A percentile compares a stretch with the other conserved stretches of the same genome.
phyloP scores from a whole-genome alignment of 306 rosid species.

The Heteromeles arbutifolia region DNA sequence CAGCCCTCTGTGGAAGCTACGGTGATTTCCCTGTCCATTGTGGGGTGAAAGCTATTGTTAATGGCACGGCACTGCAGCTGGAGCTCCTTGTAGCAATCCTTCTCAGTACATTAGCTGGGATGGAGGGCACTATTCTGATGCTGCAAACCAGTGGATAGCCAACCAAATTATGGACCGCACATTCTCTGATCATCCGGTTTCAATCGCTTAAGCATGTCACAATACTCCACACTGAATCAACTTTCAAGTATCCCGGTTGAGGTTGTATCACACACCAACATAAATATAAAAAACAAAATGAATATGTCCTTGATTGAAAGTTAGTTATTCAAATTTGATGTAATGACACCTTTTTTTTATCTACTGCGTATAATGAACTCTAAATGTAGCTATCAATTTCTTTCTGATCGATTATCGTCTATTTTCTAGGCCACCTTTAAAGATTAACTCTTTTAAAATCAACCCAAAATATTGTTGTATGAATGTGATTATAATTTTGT shows the following conservation, averaged over 20 bases:
- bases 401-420: too few species aligned
- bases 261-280: not conserved
- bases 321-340: too few species aligned
- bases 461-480: too few species aligned
- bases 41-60: conserved; percentile 1
- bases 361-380: too few species aligned
- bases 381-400: too few species aligned
- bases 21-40: not conserved
- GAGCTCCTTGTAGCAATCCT: conserved; percentile 15
- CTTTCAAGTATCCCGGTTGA: not conserved
- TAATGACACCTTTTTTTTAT: too few species aligned
- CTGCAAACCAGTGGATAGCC: conserved; percentile 25
- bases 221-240: not conserved
- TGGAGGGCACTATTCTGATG: conserved; percentile 18
- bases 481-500: too few species aligned
- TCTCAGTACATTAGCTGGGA: conserved; percentile 22
- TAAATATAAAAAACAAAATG: not conserved
- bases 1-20: conserved; percentile 20
- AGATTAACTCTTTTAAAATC: too few species aligned
- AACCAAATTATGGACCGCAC: conserved; percentile 4
- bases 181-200: conserved; percentile 17
- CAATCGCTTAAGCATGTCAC: conserved; percentile 8
- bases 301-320: too few species aligned
- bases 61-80: conserved; percentile 20
- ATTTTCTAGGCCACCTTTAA: too few species aligned